These are phyloP conservation scores for Ophiostoma tasmaniense DNA, from an alignment of 2,329 filamentous ascomycete species.

Conservation along the genomic window DNA sequence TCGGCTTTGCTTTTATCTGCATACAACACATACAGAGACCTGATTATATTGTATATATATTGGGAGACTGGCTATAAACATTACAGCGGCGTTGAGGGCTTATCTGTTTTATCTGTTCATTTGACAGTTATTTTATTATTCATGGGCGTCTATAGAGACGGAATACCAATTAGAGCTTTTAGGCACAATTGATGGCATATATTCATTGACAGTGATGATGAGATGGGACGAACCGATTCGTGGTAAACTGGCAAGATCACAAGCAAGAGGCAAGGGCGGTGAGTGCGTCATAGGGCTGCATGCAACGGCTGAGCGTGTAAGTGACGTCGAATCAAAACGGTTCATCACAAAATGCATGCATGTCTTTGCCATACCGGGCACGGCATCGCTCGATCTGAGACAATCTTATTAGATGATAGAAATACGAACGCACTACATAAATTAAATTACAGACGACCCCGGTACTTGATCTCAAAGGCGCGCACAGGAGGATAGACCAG, in stretches of 20 bases:
- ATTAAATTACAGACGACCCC: neutral
- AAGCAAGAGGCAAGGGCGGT: no score
- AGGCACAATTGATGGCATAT: no score
- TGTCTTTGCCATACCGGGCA: neutral
- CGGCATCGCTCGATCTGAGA: neutral
- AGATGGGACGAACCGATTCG: no score
- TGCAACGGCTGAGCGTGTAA: neutral
- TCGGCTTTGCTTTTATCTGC: neutral
- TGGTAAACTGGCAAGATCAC: no score
- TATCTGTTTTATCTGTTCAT: neutral
- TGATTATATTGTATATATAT: neutral
- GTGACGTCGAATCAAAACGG: neutral
- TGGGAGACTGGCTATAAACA: conserved; percentile 12
- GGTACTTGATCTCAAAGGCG: neutral
- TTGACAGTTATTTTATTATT: neutral
- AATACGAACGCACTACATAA: neutral
- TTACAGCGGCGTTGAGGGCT: conserved; percentile 5
- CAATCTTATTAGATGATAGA: neutral
- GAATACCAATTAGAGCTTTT: neutral
- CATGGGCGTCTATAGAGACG: neutral
- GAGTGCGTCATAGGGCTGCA: neutral
- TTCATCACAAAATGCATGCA: neutral
- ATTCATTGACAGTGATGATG: no score
- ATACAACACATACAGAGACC: neutral
- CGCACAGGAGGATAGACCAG: neutral